Evolutionary conservation across 2,329 filamentous ascomycete genomes (phyloP).

Genomic region (Beauveria caledonica): DNA sequence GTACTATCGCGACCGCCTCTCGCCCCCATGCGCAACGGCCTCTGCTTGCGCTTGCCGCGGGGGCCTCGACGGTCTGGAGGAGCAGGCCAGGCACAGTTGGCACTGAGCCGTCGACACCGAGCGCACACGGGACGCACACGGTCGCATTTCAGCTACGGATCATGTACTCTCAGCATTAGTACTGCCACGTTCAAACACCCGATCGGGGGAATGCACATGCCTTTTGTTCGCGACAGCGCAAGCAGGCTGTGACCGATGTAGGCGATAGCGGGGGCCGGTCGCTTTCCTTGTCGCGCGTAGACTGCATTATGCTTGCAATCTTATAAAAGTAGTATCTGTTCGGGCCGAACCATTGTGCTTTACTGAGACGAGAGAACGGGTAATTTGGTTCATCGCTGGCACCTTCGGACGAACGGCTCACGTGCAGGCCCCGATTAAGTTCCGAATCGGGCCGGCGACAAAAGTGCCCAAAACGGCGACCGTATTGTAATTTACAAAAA

Average conservation of each 20-base stretch:
- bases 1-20: not conserved
- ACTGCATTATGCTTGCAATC: not conserved
- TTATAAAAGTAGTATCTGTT: too few species aligned
- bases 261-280: not conserved
- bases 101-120: not conserved
- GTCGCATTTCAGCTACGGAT: not conserved
- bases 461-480: not conserved
- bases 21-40: not conserved
- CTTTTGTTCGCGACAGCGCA: constrained; percentile 3
- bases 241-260: not conserved
- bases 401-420: not conserved
- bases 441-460: constrained; percentile 1
- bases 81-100: not conserved
- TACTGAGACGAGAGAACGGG: not conserved
- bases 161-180: not conserved
- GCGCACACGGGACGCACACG: not conserved
- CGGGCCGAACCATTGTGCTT: not conserved
- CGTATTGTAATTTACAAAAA: not conserved
- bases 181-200: too few species aligned
- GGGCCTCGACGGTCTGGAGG: constrained; percentile 2
- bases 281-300: not conserved
- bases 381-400: not conserved
- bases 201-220: not conserved
- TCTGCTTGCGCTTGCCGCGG: not conserved
- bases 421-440: not conserved